Conservation (phyloP, 1,284 basidiomycete species). For the Puccinia novopanici region DNA sequence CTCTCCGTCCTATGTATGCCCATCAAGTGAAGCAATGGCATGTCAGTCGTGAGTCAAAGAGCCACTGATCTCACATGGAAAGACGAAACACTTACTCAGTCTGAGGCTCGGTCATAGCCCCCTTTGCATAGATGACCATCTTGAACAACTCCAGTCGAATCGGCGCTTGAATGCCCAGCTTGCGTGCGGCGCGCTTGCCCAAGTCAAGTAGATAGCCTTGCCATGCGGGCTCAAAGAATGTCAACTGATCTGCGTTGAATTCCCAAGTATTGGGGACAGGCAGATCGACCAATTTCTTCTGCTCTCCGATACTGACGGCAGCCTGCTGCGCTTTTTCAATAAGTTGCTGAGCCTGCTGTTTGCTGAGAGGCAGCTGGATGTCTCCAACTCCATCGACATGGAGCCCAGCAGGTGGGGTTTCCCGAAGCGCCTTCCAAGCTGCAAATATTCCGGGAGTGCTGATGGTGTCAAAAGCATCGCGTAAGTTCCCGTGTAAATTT, state of each 20-base stretch:
- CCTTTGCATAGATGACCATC: conserved; percentile 2
- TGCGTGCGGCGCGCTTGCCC: neutral
- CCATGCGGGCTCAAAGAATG: conserved; percentile 7
- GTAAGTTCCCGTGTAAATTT: neutral
- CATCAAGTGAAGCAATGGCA: neutral
- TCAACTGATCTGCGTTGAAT: conserved; percentile 9
- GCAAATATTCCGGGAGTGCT: conserved; percentile 6
- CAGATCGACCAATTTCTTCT: neutral
- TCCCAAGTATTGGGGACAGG: neutral
- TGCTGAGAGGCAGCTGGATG: neutral
- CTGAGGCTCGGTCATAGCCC: neutral
- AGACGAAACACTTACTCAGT: neutral
- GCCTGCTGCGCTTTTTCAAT: neutral
- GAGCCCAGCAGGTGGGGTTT: conserved; percentile 12
- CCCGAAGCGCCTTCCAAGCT: conserved; percentile 3
- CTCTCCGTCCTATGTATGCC: conserved; percentile 16
- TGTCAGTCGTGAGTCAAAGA: no score
- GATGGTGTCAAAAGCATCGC: neutral
- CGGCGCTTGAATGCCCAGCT: neutral
- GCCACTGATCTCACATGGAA: neutral
- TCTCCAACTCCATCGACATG: conserved; percentile 14
- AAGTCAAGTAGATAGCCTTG: neutral
- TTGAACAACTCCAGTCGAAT: neutral
- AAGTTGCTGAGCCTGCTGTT: neutral
- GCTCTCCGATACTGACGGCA: neutral